Conservation (phyloP, 495 filamentous ascomycete species). For the Cudoniella acicularis region DNA sequence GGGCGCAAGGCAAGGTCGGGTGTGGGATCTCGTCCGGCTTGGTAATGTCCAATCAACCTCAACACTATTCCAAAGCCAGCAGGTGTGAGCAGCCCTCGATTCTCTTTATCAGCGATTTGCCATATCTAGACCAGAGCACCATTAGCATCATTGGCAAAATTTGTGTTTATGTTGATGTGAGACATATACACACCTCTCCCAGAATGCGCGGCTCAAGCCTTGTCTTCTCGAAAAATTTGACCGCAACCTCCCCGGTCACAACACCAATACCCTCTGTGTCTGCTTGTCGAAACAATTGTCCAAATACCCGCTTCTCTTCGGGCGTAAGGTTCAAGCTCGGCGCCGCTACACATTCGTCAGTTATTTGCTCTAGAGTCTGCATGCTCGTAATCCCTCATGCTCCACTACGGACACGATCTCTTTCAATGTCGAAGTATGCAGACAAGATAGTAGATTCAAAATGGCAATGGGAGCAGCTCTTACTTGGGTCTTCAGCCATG, state of each 20-base stretch:
- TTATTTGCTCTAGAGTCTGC: background rate
- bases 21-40: constrained; percentile 75
- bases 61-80: constrained; percentile 88
- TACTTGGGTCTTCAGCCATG: constrained; percentile 30
- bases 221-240: constrained; percentile 98
- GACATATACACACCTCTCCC: constrained; percentile 66
- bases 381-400: background rate
- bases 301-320: constrained; percentile 91
- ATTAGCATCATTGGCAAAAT: constrained; percentile 8
- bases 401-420: background rate
- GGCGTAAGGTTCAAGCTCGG: constrained; percentile 81
- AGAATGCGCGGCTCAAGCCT: constrained; percentile 76
- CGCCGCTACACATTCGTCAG: constrained; percentile 35
- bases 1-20: constrained; percentile 68
- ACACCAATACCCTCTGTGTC: constrained; percentile 89
- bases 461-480: constrained; percentile 21
- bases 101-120: constrained; percentile 97
- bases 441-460: background rate
- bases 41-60: constrained; percentile 91
- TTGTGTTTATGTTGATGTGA: background rate
- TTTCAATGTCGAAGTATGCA: too few species aligned
- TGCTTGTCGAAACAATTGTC: constrained; percentile 83
- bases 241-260: constrained; percentile 91
- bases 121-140: constrained; percentile 65
- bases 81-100: constrained; percentile 86